Evolutionary conservation across 1,284 basidiomycete genomes (phyloP), one percentile per base, ranked within the genome.

Genomic region (Pseudomicrostroma phylloplanum): DNA sequence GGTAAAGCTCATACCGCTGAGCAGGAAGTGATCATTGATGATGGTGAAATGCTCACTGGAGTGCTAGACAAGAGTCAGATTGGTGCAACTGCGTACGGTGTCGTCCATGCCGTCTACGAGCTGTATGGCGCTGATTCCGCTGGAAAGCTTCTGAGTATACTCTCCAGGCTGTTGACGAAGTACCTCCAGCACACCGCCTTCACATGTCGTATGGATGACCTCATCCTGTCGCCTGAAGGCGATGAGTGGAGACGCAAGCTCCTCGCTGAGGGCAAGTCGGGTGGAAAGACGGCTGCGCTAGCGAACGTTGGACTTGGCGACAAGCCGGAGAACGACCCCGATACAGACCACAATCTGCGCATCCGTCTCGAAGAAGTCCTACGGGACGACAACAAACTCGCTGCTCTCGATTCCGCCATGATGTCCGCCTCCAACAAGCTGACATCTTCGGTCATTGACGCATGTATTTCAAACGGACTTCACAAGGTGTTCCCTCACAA

Each of bases 131-230:
- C 93, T 12, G 88, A 89, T 66, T 83, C 86, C 19, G 94, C 96
- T 9, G 96, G 93, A 59, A 88, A 88, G 74, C 85, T 99, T 9
- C 87, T 99, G 42, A 92, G 92, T 60, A 88, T 97, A 66, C 85
- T 98, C 65, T 91, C 90, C 77, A 87, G 96, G 59, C 83, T 97
- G 54, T 92, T 99, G 80, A 97, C 96, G 60, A 97, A 96, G 80
- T 97, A 91, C 82, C 83, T 98, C 56, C 94, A 98, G 77, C 90
- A 92, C 77, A 89, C 92, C 43, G 96, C 92, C 0, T 99, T 99
- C 82, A 93, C 94, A 1, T 99, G 96, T 82, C 88, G 96, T 51
- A 97, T 98, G 91, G 96, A 99, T 81, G 96, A 99, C 82, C 83
- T 99, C 56, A 87, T 90, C 58, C 84, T 99, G 46, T 96, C 92